Evolutionary conservation across 768 basidiomycete species (phyloP), one percentile per base, ranked within the genome.

Genomic region (Kwoniella dejecticola): DNA sequence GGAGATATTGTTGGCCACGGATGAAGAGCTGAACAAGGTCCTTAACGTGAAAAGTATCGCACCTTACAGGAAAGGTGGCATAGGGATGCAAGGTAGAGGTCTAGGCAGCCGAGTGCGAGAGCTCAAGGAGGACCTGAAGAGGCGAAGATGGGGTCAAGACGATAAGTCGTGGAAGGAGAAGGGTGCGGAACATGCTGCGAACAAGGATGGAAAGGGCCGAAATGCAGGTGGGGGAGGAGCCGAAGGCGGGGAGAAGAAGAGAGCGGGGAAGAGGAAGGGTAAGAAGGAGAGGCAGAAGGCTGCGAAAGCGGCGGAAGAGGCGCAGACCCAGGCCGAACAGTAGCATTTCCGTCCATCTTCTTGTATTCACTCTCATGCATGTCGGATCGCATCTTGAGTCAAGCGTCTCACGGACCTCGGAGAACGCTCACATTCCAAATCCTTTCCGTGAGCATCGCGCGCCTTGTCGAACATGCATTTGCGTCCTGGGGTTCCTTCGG

Each of bases 11-110:
- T 83, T 91, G 72, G 93, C 95, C 5, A 90, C 88, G 2, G 95
- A 99, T 79, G 83, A 86, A 57, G 96, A 99, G 75, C 84, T 99
- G 49, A 99, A 98, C 80, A 83, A 89, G 60, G 91, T 91, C 78
- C 84, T 95, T 80, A 85, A 88, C 44, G 82, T 98, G 70, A 95
- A 91, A 80, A 89, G 89, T 77, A 84, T 91, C 66, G 96, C 95
- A 15, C 91, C 96, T 5, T 98, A 97, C 78, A 86, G 90, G 42
- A 82, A 85, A 46, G 83, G 84, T 27, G 77, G 76, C 2, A 60
- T 77, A 10, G 78, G 68, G 19, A 64, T 64, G 48, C 73, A 71
- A 17, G 70, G 71, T 15, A 71, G 65, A 47, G 76, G 81, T 38
- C 83, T 89, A 13, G 81, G 81, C 23, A 85, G 88, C 46, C 84